Evolutionary conservation across 805 yeast species (phyloP), one percentile per base, ranked within the genome.

Genomic region (Komagataella pastoris): DNA sequence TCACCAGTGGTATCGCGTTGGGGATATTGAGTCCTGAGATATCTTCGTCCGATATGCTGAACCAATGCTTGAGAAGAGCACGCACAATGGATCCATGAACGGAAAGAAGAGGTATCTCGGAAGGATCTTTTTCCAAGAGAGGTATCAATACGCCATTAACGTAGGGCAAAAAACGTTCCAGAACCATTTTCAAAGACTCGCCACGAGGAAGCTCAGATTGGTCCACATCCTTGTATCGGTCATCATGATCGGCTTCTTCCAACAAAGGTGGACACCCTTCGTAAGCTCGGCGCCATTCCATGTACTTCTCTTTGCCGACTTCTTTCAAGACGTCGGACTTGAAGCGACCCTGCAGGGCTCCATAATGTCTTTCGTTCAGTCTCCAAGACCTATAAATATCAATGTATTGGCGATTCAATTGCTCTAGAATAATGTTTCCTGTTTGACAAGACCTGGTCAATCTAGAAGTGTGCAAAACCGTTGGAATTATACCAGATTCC

Each of bases 31-130:
- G 75, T 49, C 79, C 76, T 52, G 85, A 83, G 57, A 86, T 85
- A 49, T 79, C 85, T 3, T 74, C 78, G 60, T 83, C 88, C 49
- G 80, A 73, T 46, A 86, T 77, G 17, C 71, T 70, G 67, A 82
- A 85, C 57, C 86, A 64, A 58, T 81, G 74, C 66, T 85, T 86
- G 58, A 85, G 74, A 53, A 86, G 69, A 7, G 89, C 86, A 63
- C 95, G 74, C 54, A 85, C 85, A 4, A 90, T 79, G 63, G 87
- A 81, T 47, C 95, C 95, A 73, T 86, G 95, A 12, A 87, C 88
- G 50, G 86, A 85, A 54, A 85, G 66, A 52, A 86, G 63, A 17
- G 85, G 83, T 18, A 24, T 24, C 14, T 43, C 17, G 40, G 80
- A 77, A 61, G 80, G 77, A 46, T 73, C 77, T 5, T 66, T 62